Percentiles rank a stretch among this genome's conserved stretches.
Evolutionary conservation across 257 asterid genomes (phyloP).

Genomic region (Petrea volubilis): DNA sequence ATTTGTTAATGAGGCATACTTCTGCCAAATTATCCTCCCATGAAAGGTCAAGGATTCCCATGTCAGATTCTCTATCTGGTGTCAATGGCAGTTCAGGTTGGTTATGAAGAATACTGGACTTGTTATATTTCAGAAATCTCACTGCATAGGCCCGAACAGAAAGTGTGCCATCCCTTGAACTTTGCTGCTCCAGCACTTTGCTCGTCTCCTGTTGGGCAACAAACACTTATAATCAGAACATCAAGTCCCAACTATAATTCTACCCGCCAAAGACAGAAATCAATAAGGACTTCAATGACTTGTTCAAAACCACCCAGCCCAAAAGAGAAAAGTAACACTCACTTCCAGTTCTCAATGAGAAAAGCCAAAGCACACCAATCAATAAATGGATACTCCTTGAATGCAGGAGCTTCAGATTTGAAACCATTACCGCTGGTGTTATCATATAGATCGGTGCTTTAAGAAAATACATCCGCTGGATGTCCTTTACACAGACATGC

Average conservation of each 20-base stretch:
- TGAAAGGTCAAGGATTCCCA: constrained; percentile 49
- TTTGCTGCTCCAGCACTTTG: constrained; percentile 52
- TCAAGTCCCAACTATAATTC: constrained; percentile 1
- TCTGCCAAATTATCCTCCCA: constrained; percentile 66
- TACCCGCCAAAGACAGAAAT: not conserved
- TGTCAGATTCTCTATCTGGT: constrained; percentile 64
- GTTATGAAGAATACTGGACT: constrained; percentile 31
- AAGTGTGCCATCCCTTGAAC: constrained; percentile 40
- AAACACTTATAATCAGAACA: not conserved
- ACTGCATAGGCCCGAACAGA: constrained; percentile 68
- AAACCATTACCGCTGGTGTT: not conserved
- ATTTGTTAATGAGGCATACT: constrained; percentile 42
- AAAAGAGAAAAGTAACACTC: not conserved
- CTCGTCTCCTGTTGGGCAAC: constrained; percentile 47
- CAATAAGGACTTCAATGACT: constrained; percentile 2
- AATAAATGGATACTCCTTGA: not conserved
- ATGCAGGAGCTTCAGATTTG: constrained; percentile 12
- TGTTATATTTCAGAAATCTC: constrained; percentile 57
- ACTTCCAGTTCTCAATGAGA: not conserved
- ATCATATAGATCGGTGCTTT: not conserved
- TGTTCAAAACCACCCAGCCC: constrained; percentile 1
- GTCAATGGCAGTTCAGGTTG: constrained; percentile 64
- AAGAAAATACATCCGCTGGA: not conserved
- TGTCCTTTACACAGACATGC: not conserved
- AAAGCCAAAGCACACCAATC: not conserved